Evolutionary conservation across 2,329 filamentous ascomycete species (phyloP).

Genomic region (Colletotrichum shisoi): DNA sequence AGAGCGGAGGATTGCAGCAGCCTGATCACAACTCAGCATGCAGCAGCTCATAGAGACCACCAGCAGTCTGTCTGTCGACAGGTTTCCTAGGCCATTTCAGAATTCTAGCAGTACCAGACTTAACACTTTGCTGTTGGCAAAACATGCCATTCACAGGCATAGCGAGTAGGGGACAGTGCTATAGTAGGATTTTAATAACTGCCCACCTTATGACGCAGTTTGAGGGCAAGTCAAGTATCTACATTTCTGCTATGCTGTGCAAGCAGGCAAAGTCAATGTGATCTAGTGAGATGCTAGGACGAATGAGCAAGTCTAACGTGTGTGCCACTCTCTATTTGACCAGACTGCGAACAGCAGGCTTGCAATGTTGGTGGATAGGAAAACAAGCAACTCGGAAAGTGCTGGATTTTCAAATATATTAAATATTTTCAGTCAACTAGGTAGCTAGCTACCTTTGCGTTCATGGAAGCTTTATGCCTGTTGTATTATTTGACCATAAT

Average conservation of each 20-base stretch:
- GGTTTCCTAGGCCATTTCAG: background rate
- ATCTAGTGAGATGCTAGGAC: slow-evolving; percentile 56
- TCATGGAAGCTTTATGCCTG: too few species aligned
- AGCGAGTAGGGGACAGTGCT: background rate
- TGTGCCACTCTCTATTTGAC: slow-evolving; percentile 44
- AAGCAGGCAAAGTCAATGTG: slow-evolving; percentile 45
- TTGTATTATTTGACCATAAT: too few species aligned
- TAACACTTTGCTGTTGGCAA: background rate
- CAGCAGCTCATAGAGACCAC: background rate
- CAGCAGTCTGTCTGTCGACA: background rate
- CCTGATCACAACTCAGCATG: background rate
- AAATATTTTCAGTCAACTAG: too few species aligned
- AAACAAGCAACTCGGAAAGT: slow-evolving; percentile 43
- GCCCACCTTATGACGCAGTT: background rate
- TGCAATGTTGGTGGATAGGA: slow-evolving; percentile 51
- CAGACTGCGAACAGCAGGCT: slow-evolving; percentile 57
- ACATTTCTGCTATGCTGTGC: too few species aligned
- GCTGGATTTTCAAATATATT: too few species aligned
- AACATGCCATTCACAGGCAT: background rate
- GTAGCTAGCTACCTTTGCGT: too few species aligned
- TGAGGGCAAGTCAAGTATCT: background rate
- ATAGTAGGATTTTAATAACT: background rate
- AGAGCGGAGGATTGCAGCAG: background rate
- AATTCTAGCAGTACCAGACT: slow-evolving; percentile 3
- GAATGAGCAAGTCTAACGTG: slow-evolving; percentile 51